Evolutionary conservation across 208 protist genomes (phyloP).

Genomic region (Leishmania lainsoni): DNA sequence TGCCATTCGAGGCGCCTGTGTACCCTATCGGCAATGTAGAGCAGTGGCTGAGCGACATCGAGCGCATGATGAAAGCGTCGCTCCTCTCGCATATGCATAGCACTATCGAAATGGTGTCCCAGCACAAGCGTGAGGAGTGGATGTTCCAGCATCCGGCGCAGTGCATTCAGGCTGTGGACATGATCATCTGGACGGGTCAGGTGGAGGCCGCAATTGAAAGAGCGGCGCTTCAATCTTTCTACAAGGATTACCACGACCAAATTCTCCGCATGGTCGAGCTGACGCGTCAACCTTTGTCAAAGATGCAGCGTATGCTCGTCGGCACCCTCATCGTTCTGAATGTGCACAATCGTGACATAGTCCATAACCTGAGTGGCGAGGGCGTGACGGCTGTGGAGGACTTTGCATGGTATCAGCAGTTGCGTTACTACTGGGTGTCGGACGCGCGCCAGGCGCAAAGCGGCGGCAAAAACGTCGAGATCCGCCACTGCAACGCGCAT

Average conservation of each 20-base stretch:
- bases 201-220: constrained; percentile 85
- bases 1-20: constrained; percentile 86
- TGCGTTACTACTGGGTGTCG: constrained; percentile 96
- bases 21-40: constrained; percentile 93
- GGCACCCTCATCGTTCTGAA: constrained; percentile 96
- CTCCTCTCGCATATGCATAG: constrained; percentile 88
- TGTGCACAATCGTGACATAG: constrained; percentile 96
- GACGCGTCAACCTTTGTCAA: constrained; percentile 85
- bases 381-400: constrained; percentile 67
- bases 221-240: constrained; percentile 60
- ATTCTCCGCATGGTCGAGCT: constrained; percentile 91
- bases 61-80: constrained; percentile 92
- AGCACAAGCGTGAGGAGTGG: constrained; percentile 86
- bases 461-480: constrained; percentile 82
- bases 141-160: constrained; percentile 94
- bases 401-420: constrained; percentile 94
- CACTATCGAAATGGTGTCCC: constrained; percentile 74
- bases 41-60: constrained; percentile 94
- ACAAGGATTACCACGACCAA: constrained; percentile 82
- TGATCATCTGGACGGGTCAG: constrained; percentile 94
- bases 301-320: constrained; percentile 91
- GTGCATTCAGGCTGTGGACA: constrained; percentile 93
- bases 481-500: constrained; percentile 89
- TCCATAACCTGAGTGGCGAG: constrained; percentile 70
- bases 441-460: constrained; percentile 32